Evolutionary conservation across 768 basidiomycete species (phyloP).

Genomic region (Naganishia randhawae): DNA sequence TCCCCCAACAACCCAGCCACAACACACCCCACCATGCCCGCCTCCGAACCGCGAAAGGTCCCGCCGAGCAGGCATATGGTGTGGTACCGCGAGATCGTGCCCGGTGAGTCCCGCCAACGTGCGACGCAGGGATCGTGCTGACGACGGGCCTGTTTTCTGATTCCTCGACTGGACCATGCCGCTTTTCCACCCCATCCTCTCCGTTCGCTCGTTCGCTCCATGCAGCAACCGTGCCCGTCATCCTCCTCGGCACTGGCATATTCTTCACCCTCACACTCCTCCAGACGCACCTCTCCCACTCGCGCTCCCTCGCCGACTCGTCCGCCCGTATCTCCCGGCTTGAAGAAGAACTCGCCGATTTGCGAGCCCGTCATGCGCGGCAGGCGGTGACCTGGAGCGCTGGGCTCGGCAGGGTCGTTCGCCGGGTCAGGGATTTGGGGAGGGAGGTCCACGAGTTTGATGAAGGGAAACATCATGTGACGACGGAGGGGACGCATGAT

Average conservation of each 20-base stretch:
- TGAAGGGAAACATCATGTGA: neutral
- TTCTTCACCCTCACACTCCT: constrained; percentile 41
- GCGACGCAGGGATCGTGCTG: too few relatives aligned
- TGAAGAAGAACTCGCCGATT: constrained; percentile 37
- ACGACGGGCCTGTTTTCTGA: too few relatives aligned
- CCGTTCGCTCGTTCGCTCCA: neutral
- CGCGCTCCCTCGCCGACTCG: constrained; percentile 37
- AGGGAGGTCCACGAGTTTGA: constrained; percentile 5
- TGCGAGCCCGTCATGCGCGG: constrained; percentile 25
- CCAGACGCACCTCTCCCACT: constrained; percentile 48
- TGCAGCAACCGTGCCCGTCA: constrained; percentile 8
- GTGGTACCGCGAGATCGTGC: constrained; percentile 50
- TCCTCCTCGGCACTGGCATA: constrained; percentile 24
- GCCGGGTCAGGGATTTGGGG: constrained; percentile 17
- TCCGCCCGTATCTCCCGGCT: constrained; percentile 40
- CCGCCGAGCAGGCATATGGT: constrained; percentile 41
- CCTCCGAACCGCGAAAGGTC: constrained; percentile 13
- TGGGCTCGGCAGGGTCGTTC: constrained; percentile 22
- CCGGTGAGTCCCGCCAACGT: neutral
- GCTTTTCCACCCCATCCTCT: too few relatives aligned
- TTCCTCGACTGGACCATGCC: too few relatives aligned
- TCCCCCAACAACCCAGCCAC: neutral
- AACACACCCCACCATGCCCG: neutral
- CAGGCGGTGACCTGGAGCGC: constrained; percentile 26
- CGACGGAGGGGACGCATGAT: neutral